A percentile compares a stretch with the other conserved stretches of the same genome.
phyloP scores from a whole-genome alignment of 2,329 filamentous ascomycete species.

The Verticillium isaacii region DNA sequence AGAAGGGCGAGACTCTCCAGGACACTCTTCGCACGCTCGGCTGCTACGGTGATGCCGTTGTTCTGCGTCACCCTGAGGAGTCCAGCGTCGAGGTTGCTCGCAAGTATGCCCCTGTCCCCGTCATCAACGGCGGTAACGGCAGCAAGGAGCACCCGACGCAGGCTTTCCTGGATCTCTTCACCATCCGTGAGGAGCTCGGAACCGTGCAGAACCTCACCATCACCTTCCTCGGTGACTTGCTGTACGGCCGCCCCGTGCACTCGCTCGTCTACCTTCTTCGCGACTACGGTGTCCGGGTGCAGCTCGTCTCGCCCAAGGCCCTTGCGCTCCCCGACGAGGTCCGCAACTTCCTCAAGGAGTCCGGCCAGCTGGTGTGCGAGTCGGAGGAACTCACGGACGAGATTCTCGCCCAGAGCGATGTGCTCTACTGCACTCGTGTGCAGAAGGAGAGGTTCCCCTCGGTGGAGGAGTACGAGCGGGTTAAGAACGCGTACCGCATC shows the following conservation, averaged over 20 bases:
- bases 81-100: constrained; percentile 75
- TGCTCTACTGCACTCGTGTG: constrained; percentile 94
- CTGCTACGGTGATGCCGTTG: constrained; percentile 91
- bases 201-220: constrained; percentile 94
- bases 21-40: constrained; percentile 91
- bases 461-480: constrained; percentile 71
- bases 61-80: constrained; percentile 89
- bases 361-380: constrained; percentile 74
- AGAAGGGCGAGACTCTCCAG: constrained; percentile 91
- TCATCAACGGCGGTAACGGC: constrained; percentile 97
- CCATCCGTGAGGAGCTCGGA: constrained; percentile 94
- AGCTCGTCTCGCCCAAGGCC: constrained; percentile 80
- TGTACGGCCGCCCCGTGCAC: constrained; percentile 91
- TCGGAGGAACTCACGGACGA: constrained; percentile 77
- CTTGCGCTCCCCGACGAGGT: constrained; percentile 74
- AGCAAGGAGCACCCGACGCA: constrained; percentile 96
- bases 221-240: constrained; percentile 90
- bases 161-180: constrained; percentile 96
- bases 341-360: constrained; percentile 62
- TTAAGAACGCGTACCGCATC: constrained; percentile 86
- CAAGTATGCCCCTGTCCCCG: constrained; percentile 82
- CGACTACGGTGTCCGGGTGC: constrained; percentile 92
- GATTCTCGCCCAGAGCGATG: constrained; percentile 80
- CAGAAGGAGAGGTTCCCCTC: constrained; percentile 95
- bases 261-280: constrained; percentile 89